These are phyloP conservation scores for Gentiana macrophylla DNA, from an alignment of 257 asterid genomes.

Conservation along the genomic window DNA sequence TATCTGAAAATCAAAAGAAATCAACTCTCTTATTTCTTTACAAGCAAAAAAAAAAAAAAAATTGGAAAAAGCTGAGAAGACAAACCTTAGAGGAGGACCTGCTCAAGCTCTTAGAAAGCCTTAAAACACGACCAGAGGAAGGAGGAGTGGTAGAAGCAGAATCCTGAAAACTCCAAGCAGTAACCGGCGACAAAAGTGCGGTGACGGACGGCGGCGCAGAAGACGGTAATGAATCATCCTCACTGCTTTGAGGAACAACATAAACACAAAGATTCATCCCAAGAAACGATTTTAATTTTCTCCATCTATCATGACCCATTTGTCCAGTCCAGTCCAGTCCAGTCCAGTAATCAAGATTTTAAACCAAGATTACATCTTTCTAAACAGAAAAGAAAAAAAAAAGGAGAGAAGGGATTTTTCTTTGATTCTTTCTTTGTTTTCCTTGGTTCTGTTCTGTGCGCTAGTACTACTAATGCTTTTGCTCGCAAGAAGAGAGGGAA, in stretches of 20 bases:
- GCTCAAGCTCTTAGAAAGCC: conserved; percentile 70
- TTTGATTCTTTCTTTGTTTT: too few species aligned
- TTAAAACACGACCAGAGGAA: conserved; percentile 40
- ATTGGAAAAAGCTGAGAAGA: conserved; percentile 4
- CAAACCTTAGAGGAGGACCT: conserved; percentile 85
- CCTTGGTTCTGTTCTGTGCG: too few species aligned
- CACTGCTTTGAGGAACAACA: conserved; percentile 32
- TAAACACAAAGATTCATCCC: conserved; percentile 72
- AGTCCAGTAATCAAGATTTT: not conserved
- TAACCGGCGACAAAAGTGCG: conserved; percentile 53
- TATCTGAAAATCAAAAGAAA: too few species aligned
- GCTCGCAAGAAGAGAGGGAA: too few species aligned
- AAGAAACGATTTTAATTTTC: conserved; percentile 74
- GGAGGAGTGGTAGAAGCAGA: conserved; percentile 5
- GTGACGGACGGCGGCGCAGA: conserved; percentile 52
- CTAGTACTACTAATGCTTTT: too few species aligned
- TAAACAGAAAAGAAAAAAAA: too few species aligned
- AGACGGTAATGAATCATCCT: conserved; percentile 32
- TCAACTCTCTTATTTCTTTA: not conserved
- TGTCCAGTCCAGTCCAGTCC: not conserved
- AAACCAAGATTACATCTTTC: not conserved
- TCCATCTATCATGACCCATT: conserved; percentile 84
- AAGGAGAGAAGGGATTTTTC: too few species aligned
- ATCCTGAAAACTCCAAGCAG: conserved; percentile 33
- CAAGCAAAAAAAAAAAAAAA: not conserved